These are phyloP conservation scores for Citrus inodora DNA, from an alignment of 345 rosid species.

Conservation along the genomic window DNA sequence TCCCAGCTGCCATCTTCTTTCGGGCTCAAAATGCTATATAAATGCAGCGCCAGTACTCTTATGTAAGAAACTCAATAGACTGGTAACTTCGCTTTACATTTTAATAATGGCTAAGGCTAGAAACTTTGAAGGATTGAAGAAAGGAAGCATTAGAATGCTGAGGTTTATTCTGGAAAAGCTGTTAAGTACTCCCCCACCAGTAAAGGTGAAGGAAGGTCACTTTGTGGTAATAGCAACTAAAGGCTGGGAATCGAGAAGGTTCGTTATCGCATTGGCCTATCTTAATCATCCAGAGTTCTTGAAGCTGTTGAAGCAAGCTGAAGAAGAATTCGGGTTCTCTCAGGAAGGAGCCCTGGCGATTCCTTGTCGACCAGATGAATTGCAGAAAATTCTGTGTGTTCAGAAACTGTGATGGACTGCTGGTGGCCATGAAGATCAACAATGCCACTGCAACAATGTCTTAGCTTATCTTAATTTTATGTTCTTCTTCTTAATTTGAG, in stretches of 20 bases:
- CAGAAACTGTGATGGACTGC: background rate
- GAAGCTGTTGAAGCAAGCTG: constrained; percentile 28
- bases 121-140: constrained; percentile 3
- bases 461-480: background rate
- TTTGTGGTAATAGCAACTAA: constrained; percentile 42
- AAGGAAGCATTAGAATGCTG: constrained; percentile 16
- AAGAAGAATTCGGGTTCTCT: constrained; percentile 32
- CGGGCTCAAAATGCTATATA: background rate
- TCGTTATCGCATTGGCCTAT: constrained; percentile 20
- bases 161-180: constrained; percentile 23
- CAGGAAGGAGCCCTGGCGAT: constrained; percentile 30
- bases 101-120: constrained; percentile 13
- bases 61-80: background rate
- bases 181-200: constrained; percentile 1
- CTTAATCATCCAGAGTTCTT: constrained; percentile 28
- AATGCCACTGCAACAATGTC: background rate
- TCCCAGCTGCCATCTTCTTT: background rate
- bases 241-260: constrained; percentile 30
- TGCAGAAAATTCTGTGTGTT: constrained; percentile 20
- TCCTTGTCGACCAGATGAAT: constrained; percentile 33
- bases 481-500: background rate
- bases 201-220: constrained; percentile 39
- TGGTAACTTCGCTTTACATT: background rate
- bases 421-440: background rate
- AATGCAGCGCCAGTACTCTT: background rate